phyloP scores from a whole-genome alignment of 148 eudicot species.

The Tetragonia tetragonoides region DNA sequence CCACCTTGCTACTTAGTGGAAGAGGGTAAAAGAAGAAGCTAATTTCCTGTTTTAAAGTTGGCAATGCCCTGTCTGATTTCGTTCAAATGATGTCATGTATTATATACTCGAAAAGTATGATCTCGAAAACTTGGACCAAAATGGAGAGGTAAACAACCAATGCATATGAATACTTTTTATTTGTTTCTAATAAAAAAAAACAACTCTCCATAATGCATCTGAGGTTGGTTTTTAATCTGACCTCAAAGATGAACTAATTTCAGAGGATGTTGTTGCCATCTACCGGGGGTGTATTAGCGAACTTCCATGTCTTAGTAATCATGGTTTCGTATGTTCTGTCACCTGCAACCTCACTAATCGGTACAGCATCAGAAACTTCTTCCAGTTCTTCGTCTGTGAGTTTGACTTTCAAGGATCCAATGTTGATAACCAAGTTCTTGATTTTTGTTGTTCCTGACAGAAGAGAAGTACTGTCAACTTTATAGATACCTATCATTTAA shows the following conservation, averaged over 20 bases:
- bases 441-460: conserved; percentile 41
- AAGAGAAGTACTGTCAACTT: background rate
- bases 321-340: conserved; percentile 28
- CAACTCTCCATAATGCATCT: background rate
- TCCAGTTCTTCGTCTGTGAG: conserved; percentile 30
- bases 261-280: background rate
- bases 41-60: no score
- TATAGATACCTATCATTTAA: no score
- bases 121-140: no score
- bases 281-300: conserved; percentile 33
- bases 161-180: background rate
- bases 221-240: background rate
- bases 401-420: conserved; percentile 31
- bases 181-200: background rate
- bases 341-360: conserved; percentile 36
- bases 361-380: conserved; percentile 39
- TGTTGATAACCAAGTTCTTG: conserved; percentile 36
- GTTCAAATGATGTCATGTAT: background rate
- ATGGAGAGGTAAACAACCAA: no score
- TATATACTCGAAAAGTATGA: background rate
- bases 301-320: conserved; percentile 31
- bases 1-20: conserved; percentile 42
- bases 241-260: background rate
- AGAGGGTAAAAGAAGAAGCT: background rate
- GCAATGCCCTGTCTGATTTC: no score